Base-by-base conservation (phyloP, 768 basidiomycete species). In the Russula earlei region DNA sequence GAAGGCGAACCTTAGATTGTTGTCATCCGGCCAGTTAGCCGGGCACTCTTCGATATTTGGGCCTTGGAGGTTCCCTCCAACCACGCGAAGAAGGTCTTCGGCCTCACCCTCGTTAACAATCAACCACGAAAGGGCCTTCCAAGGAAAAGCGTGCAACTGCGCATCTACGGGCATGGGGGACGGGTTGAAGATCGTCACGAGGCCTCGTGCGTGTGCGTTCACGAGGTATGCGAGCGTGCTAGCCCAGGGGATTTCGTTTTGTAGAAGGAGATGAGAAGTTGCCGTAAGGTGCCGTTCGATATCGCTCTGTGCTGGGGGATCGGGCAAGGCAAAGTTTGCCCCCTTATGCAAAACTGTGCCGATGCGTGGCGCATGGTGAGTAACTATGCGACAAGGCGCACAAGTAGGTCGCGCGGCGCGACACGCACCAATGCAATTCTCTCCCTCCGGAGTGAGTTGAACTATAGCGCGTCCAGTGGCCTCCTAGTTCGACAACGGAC, bases 381-480 rank as follows among this genome's bases (percentile, higher is more conserved):
- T 45, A 25, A 45, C 63, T 22, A 11, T 11, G 36, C 17, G 7
- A 33, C 1, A 15, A 17, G 15, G 31, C 19, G 20, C 6, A 38
- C 10, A n/a, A 0, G 37, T 17, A 5, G 19, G 22, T 11, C 24
- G n/a, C 14, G 3, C 12, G 46, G 10, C 1, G 24, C 31, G 29
- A 33, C 19, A 67, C 76, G 47, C 54, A 82, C 82, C 76, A 62
- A 84, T 84, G 60, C 79, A 77, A 57, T 84, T 84, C 65, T 84
- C 80, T 33, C 82, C 82, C 20, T 71, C 69, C 7, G 76, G 70
- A 5, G 78, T 70, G 3, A 84, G 74, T 63, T 84, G 82, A 24
- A 84, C 81, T 19, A 83, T 71, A 1, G 82, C 82, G 3, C 82
- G 72, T 14, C 82, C 82, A 2, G 79, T 83, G 0, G 74, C 71